A percentile compares a stretch with the other conserved stretches of the same genome.
Evolutionary conservation across 345 rosid genomes (phyloP).

Genomic region (Citrus sinensis): DNA sequence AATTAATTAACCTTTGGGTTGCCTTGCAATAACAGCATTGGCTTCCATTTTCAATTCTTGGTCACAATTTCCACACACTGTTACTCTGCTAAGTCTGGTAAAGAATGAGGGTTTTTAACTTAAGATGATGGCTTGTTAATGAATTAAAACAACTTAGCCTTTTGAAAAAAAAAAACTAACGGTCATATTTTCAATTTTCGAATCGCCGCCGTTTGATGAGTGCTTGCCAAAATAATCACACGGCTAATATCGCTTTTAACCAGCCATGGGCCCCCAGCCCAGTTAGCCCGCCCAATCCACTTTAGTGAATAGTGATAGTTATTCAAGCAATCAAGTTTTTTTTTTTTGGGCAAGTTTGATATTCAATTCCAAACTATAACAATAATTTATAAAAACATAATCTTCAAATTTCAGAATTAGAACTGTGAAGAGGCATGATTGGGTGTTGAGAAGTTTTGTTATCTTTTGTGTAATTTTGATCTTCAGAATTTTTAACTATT

Average conservation of each 20-base stretch:
- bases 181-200: constrained; percentile 12
- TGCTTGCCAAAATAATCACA: background rate
- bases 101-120: background rate
- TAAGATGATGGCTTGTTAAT: background rate
- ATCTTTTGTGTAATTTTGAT: too few species aligned
- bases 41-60: background rate
- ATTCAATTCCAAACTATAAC: too few species aligned
- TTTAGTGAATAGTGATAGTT: too few species aligned
- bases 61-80: background rate
- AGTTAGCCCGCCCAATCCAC: background rate
- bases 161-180: background rate
- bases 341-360: too few species aligned
- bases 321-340: too few species aligned
- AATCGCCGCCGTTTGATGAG: constrained; percentile 8
- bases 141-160: background rate
- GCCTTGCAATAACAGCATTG: background rate
- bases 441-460: too few species aligned
- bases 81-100: background rate
- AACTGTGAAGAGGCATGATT: too few species aligned
- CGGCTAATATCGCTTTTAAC: background rate
- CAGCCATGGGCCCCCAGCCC: background rate
- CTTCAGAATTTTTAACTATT: too few species aligned
- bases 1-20: constrained; percentile 4
- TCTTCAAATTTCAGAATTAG: too few species aligned
- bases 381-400: too few species aligned